These are phyloP conservation scores for Plenodomus lindquistii DNA, from an alignment of 2,329 filamentous ascomycete species.

Conservation along the genomic window DNA sequence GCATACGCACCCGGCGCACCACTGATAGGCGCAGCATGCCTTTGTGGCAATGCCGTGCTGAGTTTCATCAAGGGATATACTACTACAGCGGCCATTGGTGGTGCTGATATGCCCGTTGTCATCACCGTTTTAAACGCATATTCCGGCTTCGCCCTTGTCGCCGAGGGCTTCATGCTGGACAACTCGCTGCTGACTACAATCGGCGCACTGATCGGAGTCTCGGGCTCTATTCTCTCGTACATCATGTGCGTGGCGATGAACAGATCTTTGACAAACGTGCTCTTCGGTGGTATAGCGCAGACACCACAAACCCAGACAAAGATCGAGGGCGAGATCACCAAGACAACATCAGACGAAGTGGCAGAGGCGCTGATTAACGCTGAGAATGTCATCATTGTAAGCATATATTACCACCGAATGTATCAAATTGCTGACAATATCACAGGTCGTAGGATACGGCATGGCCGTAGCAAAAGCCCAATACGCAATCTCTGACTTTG, in stretches of 20 bases:
- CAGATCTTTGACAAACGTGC: slow-evolving; percentile 81
- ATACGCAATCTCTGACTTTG: slow-evolving; percentile 86
- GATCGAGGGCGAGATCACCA: slow-evolving; percentile 77
- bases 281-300: slow-evolving; percentile 79
- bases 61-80: slow-evolving; percentile 88
- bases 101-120: slow-evolving; percentile 92
- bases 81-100: slow-evolving; percentile 84
- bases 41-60: slow-evolving; percentile 74
- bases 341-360: slow-evolving; percentile 79
- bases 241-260: slow-evolving; percentile 84
- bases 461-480: slow-evolving; percentile 96
- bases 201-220: slow-evolving; percentile 84
- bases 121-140: slow-evolving; percentile 91
- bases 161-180: slow-evolving; percentile 89
- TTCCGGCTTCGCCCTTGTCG: slow-evolving; percentile 86
- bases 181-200: slow-evolving; percentile 84
- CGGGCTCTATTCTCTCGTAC: slow-evolving; percentile 78
- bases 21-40: slow-evolving; percentile 74
- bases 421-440: too few species aligned
- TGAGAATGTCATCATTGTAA: slow-evolving; percentile 78
- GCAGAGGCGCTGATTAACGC: slow-evolving; percentile 75
- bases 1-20: slow-evolving; percentile 81
- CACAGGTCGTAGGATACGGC: slow-evolving; percentile 75
- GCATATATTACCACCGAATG: too few species aligned
- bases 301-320: slow-evolving; percentile 68